Conservation (phyloP, 2,329 filamentous ascomycete species). For the Monilinia laxa region DNA sequence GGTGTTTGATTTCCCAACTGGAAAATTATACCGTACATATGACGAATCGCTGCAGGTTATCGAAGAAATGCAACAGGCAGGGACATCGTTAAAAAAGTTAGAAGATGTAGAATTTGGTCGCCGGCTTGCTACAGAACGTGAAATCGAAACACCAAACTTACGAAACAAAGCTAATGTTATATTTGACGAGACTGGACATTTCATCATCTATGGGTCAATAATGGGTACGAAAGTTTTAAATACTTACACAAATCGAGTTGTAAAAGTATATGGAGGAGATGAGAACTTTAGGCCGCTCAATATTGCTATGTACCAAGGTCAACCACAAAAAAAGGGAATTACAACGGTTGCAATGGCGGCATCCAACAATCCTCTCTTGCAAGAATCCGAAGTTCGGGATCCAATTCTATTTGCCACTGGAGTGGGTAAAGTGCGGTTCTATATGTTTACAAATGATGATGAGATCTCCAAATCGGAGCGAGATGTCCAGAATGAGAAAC, state of each 20-base stretch:
- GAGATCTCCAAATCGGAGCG: slow-evolving; percentile 79
- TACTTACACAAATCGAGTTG: slow-evolving; percentile 87
- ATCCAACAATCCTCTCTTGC: slow-evolving; percentile 85
- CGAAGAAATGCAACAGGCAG: slow-evolving; percentile 95
- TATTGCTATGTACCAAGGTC: slow-evolving; percentile 87
- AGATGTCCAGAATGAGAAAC: slow-evolving; percentile 94
- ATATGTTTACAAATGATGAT: slow-evolving; percentile 94
- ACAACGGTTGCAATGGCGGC: slow-evolving; percentile 97
- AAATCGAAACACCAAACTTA: slow-evolving; percentile 70
- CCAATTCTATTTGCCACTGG: slow-evolving; percentile 85
- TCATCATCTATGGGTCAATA: slow-evolving; percentile 91
- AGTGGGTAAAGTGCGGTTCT: slow-evolving; percentile 86
- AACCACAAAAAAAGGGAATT: slow-evolving; percentile 88
- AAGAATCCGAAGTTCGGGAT: slow-evolving; percentile 87
- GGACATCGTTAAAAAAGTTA: slow-evolving; percentile 74
- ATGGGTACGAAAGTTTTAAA: slow-evolving; percentile 94
- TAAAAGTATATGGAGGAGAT: slow-evolving; percentile 86
- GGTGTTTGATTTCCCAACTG: slow-evolving; percentile 87
- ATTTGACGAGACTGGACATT: slow-evolving; percentile 95
- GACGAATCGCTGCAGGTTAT: slow-evolving; percentile 90
- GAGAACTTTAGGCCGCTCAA: slow-evolving; percentile 84
- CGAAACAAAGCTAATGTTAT: slow-evolving; percentile 77
- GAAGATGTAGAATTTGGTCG: slow-evolving; percentile 92
- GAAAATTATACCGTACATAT: slow-evolving; percentile 86
- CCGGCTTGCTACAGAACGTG: slow-evolving; percentile 79